Evolutionary conservation across 768 basidiomycete species (phyloP).

Genomic region (Ramaria sp.): DNA sequence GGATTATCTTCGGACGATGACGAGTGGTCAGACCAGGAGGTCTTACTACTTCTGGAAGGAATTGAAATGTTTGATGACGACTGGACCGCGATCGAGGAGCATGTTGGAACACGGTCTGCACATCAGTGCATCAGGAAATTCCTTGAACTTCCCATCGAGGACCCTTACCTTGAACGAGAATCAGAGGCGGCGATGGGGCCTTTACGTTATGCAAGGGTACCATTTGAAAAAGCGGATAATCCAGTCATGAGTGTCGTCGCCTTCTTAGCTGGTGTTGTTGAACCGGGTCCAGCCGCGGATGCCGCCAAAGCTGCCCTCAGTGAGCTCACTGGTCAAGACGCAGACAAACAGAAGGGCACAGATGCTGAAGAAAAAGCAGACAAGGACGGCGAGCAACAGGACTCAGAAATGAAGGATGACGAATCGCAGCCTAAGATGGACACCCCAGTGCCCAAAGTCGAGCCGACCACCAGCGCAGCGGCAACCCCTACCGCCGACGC

Average conservation of each 20-base stretch:
- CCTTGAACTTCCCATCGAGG: conserved; percentile 93
- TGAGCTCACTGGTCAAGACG: conserved; percentile 50
- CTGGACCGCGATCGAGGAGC: conserved; percentile 87
- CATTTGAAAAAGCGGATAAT: conserved; percentile 92
- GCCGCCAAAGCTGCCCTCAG: conserved; percentile 87
- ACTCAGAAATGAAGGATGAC: conserved; percentile 24
- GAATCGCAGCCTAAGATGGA: conserved; percentile 31
- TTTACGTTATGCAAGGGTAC: conserved; percentile 65
- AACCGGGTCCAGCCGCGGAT: conserved; percentile 82
- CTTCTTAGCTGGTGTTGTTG: conserved; percentile 88
- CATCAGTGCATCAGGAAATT: conserved; percentile 96
- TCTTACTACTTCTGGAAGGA: conserved; percentile 81
- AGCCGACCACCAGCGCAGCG: conserved; percentile 11
- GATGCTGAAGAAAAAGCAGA: conserved; percentile 27
- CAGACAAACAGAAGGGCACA: conserved; percentile 19
- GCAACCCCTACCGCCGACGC: conserved; percentile 13
- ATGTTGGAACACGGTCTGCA: conserved; percentile 82
- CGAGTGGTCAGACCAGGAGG: conserved; percentile 86
- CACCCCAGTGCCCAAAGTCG: conserved; percentile 16
- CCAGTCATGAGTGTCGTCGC: conserved; percentile 99
- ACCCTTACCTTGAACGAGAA: conserved; percentile 66
- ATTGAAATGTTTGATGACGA: conserved; percentile 99
- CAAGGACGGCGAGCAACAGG: conserved; percentile 11
- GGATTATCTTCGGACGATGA: conserved; percentile 31
- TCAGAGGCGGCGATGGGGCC: conserved; percentile 67